phyloP scores from a whole-genome alignment of 306 rosid species.

The Castanea crenata region DNA sequence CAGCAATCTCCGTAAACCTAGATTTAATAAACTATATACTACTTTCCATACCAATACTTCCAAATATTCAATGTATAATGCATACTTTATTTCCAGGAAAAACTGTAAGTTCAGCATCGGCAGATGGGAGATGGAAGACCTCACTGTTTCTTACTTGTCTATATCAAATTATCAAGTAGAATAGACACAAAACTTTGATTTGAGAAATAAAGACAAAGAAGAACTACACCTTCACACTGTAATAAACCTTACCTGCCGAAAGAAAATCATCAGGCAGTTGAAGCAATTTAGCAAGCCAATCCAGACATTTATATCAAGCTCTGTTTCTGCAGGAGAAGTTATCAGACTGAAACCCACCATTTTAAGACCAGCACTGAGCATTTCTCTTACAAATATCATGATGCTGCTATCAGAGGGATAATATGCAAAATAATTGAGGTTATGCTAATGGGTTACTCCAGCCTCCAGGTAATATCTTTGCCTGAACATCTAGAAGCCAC shows the following conservation, averaged over 20 bases:
- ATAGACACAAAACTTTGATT: neutral
- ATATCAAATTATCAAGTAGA: neutral
- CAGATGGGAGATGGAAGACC: neutral
- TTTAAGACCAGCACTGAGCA: conserved; percentile 92
- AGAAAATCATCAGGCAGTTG: conserved; percentile 57
- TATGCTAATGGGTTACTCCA: conserved; percentile 94
- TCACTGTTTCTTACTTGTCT: neutral
- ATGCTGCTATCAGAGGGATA: conserved; percentile 87
- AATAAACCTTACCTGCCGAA: conserved; percentile 55
- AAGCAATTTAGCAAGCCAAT: conserved; percentile 87
- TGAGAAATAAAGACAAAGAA: neutral
- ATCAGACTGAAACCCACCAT: conserved; percentile 95
- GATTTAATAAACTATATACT: too few species aligned
- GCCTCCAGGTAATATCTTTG: conserved; percentile 69
- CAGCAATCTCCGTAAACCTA: too few species aligned
- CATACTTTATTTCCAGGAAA: neutral
- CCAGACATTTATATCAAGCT: conserved; percentile 82
- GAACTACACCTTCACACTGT: neutral
- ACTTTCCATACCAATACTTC: neutral
- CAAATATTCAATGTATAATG: neutral
- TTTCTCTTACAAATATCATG: conserved; percentile 91
- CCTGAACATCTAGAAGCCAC: conserved; percentile 65
- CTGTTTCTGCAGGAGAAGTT: conserved; percentile 95
- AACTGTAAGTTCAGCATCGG: neutral
- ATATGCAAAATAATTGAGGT: conserved; percentile 88